Percentiles rank a stretch among this genome's conserved stretches.
Evolutionary conservation across 129 eudicot species (phyloP).

Genomic region (Tagetes patula): DNA sequence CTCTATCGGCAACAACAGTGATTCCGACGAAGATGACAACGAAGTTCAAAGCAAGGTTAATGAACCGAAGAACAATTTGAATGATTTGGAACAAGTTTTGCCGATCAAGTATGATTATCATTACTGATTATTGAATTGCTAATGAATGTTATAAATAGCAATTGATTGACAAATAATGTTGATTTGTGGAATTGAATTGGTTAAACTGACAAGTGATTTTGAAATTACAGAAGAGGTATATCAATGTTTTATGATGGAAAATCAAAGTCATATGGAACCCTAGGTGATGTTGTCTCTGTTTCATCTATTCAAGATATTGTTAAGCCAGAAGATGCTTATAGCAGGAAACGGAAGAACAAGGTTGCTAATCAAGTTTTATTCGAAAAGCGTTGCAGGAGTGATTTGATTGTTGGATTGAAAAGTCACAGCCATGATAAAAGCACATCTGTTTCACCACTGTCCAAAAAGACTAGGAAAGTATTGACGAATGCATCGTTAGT

Average conservation of each 20-base stretch:
- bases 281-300: constrained; percentile 53
- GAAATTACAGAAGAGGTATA: constrained; percentile 58
- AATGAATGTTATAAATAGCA: not conserved
- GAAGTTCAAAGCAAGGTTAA: constrained; percentile 63
- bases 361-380: constrained; percentile 48
- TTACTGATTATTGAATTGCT: constrained; percentile 8
- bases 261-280: constrained; percentile 79
- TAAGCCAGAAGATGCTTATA: constrained; percentile 75
- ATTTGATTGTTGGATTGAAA: constrained; percentile 38
- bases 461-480: constrained; percentile 47
- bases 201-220: not conserved
- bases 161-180: not conserved
- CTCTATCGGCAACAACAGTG: constrained; percentile 69
- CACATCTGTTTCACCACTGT: constrained; percentile 52
- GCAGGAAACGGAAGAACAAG: constrained; percentile 72
- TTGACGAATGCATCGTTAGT: constrained; percentile 27
- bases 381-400: constrained; percentile 51
- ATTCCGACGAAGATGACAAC: constrained; percentile 41
- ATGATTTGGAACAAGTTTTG: constrained; percentile 58
- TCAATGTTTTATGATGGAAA: constrained; percentile 69
- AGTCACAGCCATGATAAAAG: constrained; percentile 36
- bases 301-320: constrained; percentile 65
- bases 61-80: constrained; percentile 42
- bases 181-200: not conserved
- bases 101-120: constrained; percentile 52